Percentiles rank a stretch among this genome's conserved stretches.
These are phyloP conservation scores for Datisca glomerata DNA, from an alignment of 306 rosid genomes.

Conservation along the genomic window DNA sequence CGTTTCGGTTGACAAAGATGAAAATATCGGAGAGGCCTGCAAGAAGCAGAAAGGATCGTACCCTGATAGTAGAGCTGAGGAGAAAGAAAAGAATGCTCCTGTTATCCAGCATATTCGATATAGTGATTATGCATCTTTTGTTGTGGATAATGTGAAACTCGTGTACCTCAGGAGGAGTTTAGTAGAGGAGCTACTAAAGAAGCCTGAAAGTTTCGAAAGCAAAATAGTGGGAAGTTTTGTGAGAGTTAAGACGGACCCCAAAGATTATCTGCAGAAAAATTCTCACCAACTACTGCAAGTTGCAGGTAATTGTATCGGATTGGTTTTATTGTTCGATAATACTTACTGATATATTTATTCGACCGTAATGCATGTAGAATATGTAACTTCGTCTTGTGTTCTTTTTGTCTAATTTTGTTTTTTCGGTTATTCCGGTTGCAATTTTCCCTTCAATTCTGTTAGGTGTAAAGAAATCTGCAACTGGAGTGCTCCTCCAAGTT, in stretches of 20 bases:
- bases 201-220: conserved; percentile 25
- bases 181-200: conserved; percentile 34
- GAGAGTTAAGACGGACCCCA: conserved; percentile 20
- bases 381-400: not conserved
- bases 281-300: conserved; percentile 25
- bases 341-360: not conserved
- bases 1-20: no score
- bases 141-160: conserved; percentile 26
- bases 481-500: conserved; percentile 36
- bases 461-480: conserved; percentile 27
- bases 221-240: conserved; percentile 46
- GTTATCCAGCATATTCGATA: no score
- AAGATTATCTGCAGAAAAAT: no score
- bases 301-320: no score
- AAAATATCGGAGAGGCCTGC: no score
- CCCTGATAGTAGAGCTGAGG: no score
- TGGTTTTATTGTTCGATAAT: not conserved
- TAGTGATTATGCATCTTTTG: conserved; percentile 39
- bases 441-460: no score
- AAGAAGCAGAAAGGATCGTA: conserved; percentile 8
- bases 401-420: no score
- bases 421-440: not conserved
- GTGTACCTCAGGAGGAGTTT: conserved; percentile 47
- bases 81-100: no score
- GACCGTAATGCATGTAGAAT: no score